Percentiles rank a stretch among this genome's conserved stretches.
Evolutionary conservation across 2,329 filamentous ascomycete species (phyloP).

Genomic region (Trichophyton verrucosum): DNA sequence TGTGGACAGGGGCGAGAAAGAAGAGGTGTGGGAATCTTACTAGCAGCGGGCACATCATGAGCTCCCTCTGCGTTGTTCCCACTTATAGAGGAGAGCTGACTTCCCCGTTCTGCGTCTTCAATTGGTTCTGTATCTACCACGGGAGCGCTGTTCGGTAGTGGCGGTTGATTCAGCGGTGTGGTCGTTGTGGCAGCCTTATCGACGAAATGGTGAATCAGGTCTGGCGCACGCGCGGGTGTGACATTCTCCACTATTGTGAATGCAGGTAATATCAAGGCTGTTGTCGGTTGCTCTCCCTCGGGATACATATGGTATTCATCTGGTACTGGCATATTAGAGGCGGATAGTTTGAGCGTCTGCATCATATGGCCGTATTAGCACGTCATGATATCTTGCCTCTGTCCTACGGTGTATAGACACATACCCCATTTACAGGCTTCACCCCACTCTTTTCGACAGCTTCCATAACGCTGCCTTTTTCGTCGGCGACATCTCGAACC

Average conservation of each 20-base stretch:
- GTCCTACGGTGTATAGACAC: conserved; percentile 6
- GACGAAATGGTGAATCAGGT: conserved; percentile 59
- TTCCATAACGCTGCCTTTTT: conserved; percentile 75
- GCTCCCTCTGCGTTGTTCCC: neutral
- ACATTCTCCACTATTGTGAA: conserved; percentile 77
- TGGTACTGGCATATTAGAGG: conserved; percentile 78
- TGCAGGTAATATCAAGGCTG: conserved; percentile 69
- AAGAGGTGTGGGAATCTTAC: conserved; percentile 30
- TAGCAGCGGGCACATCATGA: neutral
- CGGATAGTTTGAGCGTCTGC: conserved; percentile 77
- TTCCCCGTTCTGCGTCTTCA: neutral
- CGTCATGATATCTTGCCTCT: too few species aligned
- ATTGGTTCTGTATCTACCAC: neutral
- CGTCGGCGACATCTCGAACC: conserved; percentile 78
- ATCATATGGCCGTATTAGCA: neutral
- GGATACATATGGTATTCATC: conserved; percentile 46
- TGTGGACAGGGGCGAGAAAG: conserved; percentile 61
- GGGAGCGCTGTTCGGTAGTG: neutral
- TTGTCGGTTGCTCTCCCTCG: conserved; percentile 54
- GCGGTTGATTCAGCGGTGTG: conserved; percentile 40
- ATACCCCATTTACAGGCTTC: conserved; percentile 32
- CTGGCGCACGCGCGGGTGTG: conserved; percentile 58
- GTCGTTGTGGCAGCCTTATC: conserved; percentile 60
- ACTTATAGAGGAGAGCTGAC: neutral
- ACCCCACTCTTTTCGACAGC: conserved; percentile 45